Conservation (phyloP, 768 basidiomycete genomes). For the Galerina sulciceps region DNA sequence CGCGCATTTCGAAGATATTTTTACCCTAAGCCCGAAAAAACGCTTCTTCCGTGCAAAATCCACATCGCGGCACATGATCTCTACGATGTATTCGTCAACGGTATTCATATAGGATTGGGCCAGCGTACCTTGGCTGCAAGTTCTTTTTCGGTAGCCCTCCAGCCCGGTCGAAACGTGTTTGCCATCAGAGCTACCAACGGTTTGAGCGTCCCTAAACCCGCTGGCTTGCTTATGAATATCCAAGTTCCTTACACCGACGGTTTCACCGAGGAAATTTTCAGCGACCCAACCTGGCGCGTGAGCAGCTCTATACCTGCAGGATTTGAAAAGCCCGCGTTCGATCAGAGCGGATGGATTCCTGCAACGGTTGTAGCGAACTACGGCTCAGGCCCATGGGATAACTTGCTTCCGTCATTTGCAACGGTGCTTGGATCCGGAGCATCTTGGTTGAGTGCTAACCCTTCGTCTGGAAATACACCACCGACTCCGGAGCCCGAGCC, state of each 20-base stretch:
- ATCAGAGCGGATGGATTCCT: background rate
- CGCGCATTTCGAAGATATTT: background rate
- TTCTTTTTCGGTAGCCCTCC: background rate
- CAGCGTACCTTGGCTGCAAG: background rate
- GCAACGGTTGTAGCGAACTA: background rate
- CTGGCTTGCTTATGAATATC: background rate
- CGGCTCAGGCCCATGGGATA: background rate
- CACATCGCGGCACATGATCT: background rate
- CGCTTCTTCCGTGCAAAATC: background rate
- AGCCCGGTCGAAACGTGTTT: background rate
- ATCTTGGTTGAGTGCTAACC: no score
- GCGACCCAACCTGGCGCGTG: background rate
- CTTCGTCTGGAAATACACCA: background rate
- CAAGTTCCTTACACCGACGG: background rate
- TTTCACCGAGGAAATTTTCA: background rate
- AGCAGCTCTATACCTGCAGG: background rate
- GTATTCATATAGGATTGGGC: background rate
- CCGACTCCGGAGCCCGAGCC: no score
- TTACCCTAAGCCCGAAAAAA: background rate
- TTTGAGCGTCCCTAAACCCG: background rate
- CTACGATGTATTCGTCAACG: background rate
- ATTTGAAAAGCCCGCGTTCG: background rate
- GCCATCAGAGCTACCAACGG: background rate
- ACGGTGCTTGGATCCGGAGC: background rate
- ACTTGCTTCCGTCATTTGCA: background rate